Evolutionary conservation across 768 basidiomycete genomes (phyloP), one percentile per base, ranked within the genome.

Genomic region (Hericium erinaceus): DNA sequence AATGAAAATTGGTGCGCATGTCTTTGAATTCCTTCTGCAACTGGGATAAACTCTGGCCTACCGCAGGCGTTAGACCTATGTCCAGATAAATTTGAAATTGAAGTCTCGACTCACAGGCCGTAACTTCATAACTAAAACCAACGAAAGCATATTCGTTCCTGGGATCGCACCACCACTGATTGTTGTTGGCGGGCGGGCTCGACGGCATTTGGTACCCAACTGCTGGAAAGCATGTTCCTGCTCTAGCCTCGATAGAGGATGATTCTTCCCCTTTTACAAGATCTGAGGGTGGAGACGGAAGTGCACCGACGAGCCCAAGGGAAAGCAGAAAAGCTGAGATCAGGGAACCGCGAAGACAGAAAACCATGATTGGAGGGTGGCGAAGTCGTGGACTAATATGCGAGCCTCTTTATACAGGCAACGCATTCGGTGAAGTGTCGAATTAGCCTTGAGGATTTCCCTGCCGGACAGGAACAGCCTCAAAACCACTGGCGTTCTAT

Each of bases 81-180:
- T 15, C 7, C 16, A 39, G 41, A 4, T 8, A 16, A 28, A 16
- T 15, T 16, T 12, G 37, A 39, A n/a, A 53, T 20, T 5, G 4
- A 1, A 22, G 6, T 51, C 28, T 15, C 39, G 28, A 69, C 80
- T 52, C 62, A 85, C 86, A 88, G 11, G 72, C 75, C 44, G 82
- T 79, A 22, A 89, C 75, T 64, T 87, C 87, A 62, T 90, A 90
- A 66, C 85, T 85, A 69, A 90, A 85, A 0, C 87, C 88, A 52
- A 89, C 69, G 66, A 90, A 90, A 0, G 80, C 88, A 62, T 87
- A 89, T 66, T 91, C 88, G 0, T 78, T 80, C 55, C 71, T 69
- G 39, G 71, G 66, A 56, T 78, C 67, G 65, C 88, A 91, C 88
- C 87, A 74, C 73, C 73, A 74, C 22, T 50, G 49, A 1, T 59